Conservation (phyloP, 768 basidiomycete genomes). For the Lactarius hatsudake region DNA sequence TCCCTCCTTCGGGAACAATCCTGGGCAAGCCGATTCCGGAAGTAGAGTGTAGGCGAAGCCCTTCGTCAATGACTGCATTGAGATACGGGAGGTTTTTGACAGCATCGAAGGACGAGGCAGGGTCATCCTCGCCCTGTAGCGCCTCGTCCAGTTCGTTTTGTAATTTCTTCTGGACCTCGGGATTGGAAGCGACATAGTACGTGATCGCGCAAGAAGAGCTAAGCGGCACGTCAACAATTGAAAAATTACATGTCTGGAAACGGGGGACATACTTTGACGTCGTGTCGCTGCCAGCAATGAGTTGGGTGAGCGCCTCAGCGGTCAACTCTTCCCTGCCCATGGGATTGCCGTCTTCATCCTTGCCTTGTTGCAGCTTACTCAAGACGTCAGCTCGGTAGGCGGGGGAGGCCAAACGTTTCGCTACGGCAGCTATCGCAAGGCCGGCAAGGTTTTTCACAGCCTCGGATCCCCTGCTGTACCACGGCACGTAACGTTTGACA, state of each 20-base stretch:
- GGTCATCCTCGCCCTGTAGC: constrained; percentile 58
- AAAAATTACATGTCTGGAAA: constrained; percentile 1
- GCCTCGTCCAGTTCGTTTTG: constrained; percentile 70
- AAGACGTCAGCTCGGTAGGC: constrained; percentile 79
- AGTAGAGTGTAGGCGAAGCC: constrained; percentile 79
- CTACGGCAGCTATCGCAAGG: constrained; percentile 42
- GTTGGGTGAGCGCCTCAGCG: constrained; percentile 81
- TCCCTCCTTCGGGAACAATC: constrained; percentile 68
- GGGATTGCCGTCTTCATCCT: constrained; percentile 75
- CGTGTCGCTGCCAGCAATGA: constrained; percentile 89
- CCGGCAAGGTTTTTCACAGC: constrained; percentile 39
- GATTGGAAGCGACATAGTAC: constrained; percentile 75
- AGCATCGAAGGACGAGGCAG: constrained; percentile 58
- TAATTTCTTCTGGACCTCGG: constrained; percentile 61
- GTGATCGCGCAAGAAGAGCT: constrained; percentile 90
- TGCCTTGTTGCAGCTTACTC: constrained; percentile 73
- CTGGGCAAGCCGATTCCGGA: constrained; percentile 83
- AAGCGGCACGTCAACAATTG: constrained; percentile 4
- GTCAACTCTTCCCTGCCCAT: constrained; percentile 84
- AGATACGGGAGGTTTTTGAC: constrained; percentile 77
- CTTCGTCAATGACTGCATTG: constrained; percentile 86
- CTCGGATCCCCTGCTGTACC: constrained; percentile 37
- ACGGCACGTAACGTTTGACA: constrained; percentile 36
- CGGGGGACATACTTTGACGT: constrained; percentile 73
- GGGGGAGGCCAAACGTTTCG: constrained; percentile 63